These are phyloP conservation scores for Lentinula sp. DNA, from an alignment of 768 basidiomycete species.

Conservation along the genomic window DNA sequence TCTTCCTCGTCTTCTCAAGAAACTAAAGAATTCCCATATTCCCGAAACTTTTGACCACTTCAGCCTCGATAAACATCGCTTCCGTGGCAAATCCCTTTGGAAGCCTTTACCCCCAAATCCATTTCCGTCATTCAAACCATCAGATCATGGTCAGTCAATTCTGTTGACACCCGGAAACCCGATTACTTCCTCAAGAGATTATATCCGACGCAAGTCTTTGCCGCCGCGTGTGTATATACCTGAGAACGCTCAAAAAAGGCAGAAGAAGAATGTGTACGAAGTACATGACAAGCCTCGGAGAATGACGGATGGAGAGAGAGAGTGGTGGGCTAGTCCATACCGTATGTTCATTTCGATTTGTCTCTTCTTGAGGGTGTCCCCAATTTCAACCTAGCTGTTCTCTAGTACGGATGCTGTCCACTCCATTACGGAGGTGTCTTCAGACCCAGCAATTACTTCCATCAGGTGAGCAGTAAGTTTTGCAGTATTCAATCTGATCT, in stretches of 20 bases:
- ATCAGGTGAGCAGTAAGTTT: conserved; percentile 30
- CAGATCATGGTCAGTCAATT: conserved; percentile 48
- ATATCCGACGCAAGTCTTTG: conserved; percentile 49
- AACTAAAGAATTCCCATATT: neutral
- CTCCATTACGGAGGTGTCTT: conserved; percentile 54
- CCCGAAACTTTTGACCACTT: conserved; percentile 9
- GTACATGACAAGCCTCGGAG: conserved; percentile 37
- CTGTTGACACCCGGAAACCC: conserved; percentile 53
- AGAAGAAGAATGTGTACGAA: neutral
- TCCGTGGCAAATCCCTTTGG: conserved; percentile 25
- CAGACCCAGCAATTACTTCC: conserved; percentile 49
- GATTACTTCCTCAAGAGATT: conserved; percentile 42
- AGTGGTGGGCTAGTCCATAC: conserved; percentile 75
- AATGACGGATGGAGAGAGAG: conserved; percentile 59
- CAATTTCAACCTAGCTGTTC: conserved; percentile 5
- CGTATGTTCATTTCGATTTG: conserved; percentile 36
- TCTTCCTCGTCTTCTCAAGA: conserved; percentile 4
- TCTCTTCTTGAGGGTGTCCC: neutral
- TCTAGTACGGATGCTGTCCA: conserved; percentile 67
- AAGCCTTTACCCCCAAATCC: conserved; percentile 23
- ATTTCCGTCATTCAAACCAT: conserved; percentile 41
- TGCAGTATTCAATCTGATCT: conserved; percentile 8
- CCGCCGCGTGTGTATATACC: conserved; percentile 41
- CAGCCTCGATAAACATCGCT: conserved; percentile 8
- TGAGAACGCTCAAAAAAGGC: conserved; percentile 12